Conservation (phyloP, 2,329 filamentous ascomycete species). For the Penicillium palitans region DNA sequence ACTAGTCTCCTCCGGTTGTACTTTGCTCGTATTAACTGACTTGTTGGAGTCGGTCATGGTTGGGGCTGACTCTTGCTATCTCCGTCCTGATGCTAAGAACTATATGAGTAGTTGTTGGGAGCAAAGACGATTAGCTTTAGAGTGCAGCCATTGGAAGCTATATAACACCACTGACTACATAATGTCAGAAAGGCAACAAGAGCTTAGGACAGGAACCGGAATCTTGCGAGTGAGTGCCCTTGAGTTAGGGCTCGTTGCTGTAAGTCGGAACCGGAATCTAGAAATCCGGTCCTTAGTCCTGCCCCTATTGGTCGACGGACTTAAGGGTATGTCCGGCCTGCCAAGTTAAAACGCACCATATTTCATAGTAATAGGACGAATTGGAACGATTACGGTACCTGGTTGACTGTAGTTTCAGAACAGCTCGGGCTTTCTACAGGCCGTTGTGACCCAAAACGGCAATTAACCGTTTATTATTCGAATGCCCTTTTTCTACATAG, state of each 20-base stretch:
- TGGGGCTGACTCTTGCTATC: neutral
- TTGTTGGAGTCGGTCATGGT: neutral
- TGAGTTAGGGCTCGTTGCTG: neutral
- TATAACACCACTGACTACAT: neutral
- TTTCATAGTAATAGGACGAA: too few relatives aligned
- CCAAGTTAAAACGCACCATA: neutral
- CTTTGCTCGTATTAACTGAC: accelerated
- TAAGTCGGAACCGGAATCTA: neutral
- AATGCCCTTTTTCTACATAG: too few relatives aligned
- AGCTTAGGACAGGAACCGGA: neutral
- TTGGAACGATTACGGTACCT: too few relatives aligned
- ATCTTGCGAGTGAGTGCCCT: neutral
- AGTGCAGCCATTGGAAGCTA: neutral
- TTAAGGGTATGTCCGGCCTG: neutral
- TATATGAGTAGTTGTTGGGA: neutral
- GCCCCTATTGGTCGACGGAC: neutral
- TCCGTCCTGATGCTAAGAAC: neutral
- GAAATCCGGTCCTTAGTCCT: neutral
- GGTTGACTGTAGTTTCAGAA: too few relatives aligned
- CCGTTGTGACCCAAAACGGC: too few relatives aligned
- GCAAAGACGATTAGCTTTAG: neutral
- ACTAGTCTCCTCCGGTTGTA: neutral
- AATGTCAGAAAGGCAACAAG: too few relatives aligned
- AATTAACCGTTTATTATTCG: too few relatives aligned
- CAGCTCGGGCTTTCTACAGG: too few relatives aligned